Base-by-base conservation (phyloP, 2,329 filamentous ascomycete species). In the Aspergillus brunneoviolaceus region DNA sequence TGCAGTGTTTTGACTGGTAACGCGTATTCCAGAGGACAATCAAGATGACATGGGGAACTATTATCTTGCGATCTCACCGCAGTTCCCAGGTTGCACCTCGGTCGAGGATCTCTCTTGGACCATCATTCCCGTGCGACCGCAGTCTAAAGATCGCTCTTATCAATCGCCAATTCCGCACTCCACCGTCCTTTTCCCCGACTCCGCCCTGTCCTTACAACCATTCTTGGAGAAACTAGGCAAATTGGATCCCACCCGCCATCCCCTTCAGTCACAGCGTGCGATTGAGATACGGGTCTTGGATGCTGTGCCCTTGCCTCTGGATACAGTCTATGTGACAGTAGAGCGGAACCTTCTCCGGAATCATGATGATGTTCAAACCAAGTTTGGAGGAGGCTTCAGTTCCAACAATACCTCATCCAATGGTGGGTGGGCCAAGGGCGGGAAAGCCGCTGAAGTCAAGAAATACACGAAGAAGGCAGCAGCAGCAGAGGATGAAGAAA, bases 231-330 rank as follows among this genome's bases (percentile, higher is more conserved):
- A 84, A 2, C 81, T 96, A 50, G 89, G 91, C 68, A 85, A 87
- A 69, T 79, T 91, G 29, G 87, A 92, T 25, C 89, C 90, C 12
- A 91, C 90, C 59, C 92, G 90, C 73, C 82, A 91, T 50, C 84
- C 87, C 27, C 86, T 86, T 65, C 87, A 89, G 68, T 87, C 88
- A 67, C 88, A 91, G 67, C 86, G 87, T 64, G 87, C 90, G 9
- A 89, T 97, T 65, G 93, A 97, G 75, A 89, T 98, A 63, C 82
- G 91, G 60, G 84, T 96, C 27, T 81, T 96, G 60, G 90, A 96
- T 72, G 90, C 95, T 7, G 84, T 88, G 9, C 90, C 94, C 1
- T 77, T 98, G 27, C 84, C 88, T 2, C 80, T 98, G 27, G 91
- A 97, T 62, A 91, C 90, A 0, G 85, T 98, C 16, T 96, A 92